phyloP scores from a whole-genome alignment of 768 basidiomycete genomes.

The Hypholoma sublateritium region DNA sequence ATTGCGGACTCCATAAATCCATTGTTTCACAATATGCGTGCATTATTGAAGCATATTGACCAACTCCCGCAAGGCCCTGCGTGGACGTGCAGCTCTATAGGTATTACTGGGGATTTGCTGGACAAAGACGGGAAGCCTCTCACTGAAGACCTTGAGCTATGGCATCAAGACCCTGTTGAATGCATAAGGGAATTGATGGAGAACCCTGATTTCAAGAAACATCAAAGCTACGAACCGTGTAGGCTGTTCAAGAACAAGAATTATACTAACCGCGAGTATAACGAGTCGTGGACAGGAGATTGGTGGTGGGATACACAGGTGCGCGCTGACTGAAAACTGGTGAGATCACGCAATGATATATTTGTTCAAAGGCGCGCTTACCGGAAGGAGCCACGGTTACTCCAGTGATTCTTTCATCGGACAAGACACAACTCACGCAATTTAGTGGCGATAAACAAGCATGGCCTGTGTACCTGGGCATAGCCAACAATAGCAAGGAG shows the following conservation, averaged over 20 bases:
- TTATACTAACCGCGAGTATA: conserved; percentile 13
- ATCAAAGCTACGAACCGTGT: conserved; percentile 27
- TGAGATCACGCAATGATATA: not conserved
- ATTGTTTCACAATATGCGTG: conserved; percentile 25
- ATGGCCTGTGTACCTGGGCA: conserved; percentile 42
- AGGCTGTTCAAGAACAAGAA: conserved; percentile 16
- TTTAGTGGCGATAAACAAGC: conserved; percentile 38
- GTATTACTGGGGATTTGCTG: conserved; percentile 12
- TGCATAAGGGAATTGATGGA: conserved; percentile 35
- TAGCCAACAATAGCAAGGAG: conserved; percentile 36
- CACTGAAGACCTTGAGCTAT: conserved; percentile 13
- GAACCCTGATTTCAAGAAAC: conserved; percentile 28
- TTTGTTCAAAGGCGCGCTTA: conserved; percentile 12
- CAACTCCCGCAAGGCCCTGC: conserved; percentile 19
- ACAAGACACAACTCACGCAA: conserved; percentile 30
- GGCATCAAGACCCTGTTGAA: conserved; percentile 17
- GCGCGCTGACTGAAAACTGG: not conserved
- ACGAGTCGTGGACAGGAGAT: conserved; percentile 23
- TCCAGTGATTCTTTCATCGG: conserved; percentile 35
- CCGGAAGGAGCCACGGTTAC: conserved; percentile 26
- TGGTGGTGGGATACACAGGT: conserved; percentile 37
- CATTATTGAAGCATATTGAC: conserved; percentile 25
- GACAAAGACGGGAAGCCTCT: not conserved
- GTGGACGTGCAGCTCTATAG: conserved; percentile 23
- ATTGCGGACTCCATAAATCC: conserved; percentile 12